These are phyloP conservation scores for Funneliformis mosseae DNA, from an alignment of 192 early-diverging fungal species.

Conservation along the genomic window DNA sequence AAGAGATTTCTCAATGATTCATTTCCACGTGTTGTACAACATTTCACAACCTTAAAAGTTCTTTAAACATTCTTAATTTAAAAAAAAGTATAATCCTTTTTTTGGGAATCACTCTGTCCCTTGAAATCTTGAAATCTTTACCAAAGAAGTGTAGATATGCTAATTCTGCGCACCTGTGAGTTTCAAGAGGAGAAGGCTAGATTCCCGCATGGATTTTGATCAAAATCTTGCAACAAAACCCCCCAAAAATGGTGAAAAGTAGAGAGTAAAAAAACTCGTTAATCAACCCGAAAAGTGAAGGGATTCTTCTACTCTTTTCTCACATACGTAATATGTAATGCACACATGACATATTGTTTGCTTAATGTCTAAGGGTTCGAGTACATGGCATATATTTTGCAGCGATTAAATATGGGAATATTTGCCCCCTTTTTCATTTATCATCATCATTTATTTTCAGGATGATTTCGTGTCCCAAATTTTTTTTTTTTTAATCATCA, in stretches of 20 bases:
- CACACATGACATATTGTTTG: constrained; percentile 10
- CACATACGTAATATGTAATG: not conserved
- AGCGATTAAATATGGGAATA: not conserved
- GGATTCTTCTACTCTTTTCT: not conserved
- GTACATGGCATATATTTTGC: not conserved
- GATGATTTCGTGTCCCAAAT: not conserved
- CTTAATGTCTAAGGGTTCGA: constrained; percentile 8
- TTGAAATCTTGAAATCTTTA: too few species aligned
- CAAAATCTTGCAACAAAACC: too few species aligned
- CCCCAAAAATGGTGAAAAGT: too few species aligned
- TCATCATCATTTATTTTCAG: not conserved
- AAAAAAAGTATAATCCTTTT: not conserved
- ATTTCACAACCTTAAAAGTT: not conserved
- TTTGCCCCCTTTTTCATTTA: not conserved
- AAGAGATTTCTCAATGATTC: not conserved
- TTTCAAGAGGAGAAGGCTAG: too few species aligned
- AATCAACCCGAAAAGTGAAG: too few species aligned
- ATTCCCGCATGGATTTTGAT: too few species aligned
- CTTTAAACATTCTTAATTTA: not conserved
- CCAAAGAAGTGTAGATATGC: too few species aligned
- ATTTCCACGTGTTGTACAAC: constrained; percentile 27
- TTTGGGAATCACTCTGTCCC: too few species aligned
- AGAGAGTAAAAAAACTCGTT: too few species aligned
- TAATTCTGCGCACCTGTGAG: too few species aligned
- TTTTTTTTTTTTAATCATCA: too few species aligned